phyloP scores from a whole-genome alignment of 169 alveolate genomes.

The Plasmodium falciparum region DNA sequence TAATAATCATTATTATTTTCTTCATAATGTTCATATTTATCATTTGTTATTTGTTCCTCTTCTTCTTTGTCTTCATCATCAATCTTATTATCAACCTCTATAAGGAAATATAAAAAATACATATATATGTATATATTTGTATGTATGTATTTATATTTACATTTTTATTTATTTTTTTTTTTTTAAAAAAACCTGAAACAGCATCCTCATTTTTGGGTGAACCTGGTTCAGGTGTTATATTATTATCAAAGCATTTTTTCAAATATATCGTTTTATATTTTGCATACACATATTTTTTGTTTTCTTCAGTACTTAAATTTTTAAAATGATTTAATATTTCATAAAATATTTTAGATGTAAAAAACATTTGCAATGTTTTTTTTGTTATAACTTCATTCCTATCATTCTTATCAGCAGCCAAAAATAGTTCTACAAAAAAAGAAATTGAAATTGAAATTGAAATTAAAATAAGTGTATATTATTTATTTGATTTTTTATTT shows the following conservation, averaged over 20 bases:
- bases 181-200: slow-evolving; percentile 19
- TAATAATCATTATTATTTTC: neutral
- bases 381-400: slow-evolving; percentile 50
- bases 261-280: slow-evolving; percentile 73
- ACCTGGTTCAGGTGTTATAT: slow-evolving; percentile 66
- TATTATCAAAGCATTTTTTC: slow-evolving; percentile 71
- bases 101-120: neutral
- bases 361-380: slow-evolving; percentile 71
- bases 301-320: slow-evolving; percentile 50
- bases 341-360: slow-evolving; percentile 72
- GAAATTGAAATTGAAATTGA: neutral
- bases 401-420: slow-evolving; percentile 69
- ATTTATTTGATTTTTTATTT: slow-evolving; percentile 1
- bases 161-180: neutral
- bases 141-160: neutral
- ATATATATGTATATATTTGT: neutral
- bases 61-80: neutral
- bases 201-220: slow-evolving; percentile 8
- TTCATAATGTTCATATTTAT: neutral
- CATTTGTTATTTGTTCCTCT: neutral
- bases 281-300: slow-evolving; percentile 70
- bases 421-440: slow-evolving; percentile 23
- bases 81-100: neutral
- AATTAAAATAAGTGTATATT: neutral
- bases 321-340: slow-evolving; percentile 72